Evolutionary conservation across 1,139 yeast species (phyloP).

Genomic region (Candida smagusa): DNA sequence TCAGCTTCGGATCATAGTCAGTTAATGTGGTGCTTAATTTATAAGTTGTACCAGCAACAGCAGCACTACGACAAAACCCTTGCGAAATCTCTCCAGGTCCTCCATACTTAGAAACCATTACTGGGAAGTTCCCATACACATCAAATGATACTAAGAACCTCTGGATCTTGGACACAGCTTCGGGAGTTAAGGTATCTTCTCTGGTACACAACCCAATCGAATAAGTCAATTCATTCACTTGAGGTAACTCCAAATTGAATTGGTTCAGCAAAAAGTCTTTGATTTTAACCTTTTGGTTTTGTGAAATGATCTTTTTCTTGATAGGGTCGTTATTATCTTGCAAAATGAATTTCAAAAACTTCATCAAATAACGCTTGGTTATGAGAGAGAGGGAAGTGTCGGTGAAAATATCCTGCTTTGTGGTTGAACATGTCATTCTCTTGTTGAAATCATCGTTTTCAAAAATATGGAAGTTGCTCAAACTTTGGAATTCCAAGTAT

Average conservation of each 20-base stretch:
- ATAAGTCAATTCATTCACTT: slow-evolving; percentile 75
- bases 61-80: slow-evolving; percentile 96
- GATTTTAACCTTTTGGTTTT: slow-evolving; percentile 56
- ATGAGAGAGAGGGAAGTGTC: slow-evolving; percentile 74
- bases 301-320: slow-evolving; percentile 49
- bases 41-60: slow-evolving; percentile 96
- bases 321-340: slow-evolving; percentile 58
- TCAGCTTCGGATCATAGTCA: slow-evolving; percentile 61
- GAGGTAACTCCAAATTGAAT: slow-evolving; percentile 71
- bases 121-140: slow-evolving; percentile 93
- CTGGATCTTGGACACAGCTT: slow-evolving; percentile 76
- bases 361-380: slow-evolving; percentile 86
- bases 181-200: slow-evolving; percentile 59
- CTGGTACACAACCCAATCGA: slow-evolving; percentile 79
- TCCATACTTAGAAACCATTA: slow-evolving; percentile 87
- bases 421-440: slow-evolving; percentile 64
- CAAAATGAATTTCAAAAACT: slow-evolving; percentile 83
- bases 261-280: slow-evolving; percentile 54
- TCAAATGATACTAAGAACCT: slow-evolving; percentile 85
- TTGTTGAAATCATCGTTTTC: slow-evolving; percentile 83
- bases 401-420: slow-evolving; percentile 89
- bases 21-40: slow-evolving; percentile 67
- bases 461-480: slow-evolving; percentile 84
- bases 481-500: slow-evolving; percentile 87
- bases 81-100: slow-evolving; percentile 96